Evolutionary conservation across 2,329 filamentous ascomycete species (phyloP).

Genomic region (Sarocladiaceae sp.): DNA sequence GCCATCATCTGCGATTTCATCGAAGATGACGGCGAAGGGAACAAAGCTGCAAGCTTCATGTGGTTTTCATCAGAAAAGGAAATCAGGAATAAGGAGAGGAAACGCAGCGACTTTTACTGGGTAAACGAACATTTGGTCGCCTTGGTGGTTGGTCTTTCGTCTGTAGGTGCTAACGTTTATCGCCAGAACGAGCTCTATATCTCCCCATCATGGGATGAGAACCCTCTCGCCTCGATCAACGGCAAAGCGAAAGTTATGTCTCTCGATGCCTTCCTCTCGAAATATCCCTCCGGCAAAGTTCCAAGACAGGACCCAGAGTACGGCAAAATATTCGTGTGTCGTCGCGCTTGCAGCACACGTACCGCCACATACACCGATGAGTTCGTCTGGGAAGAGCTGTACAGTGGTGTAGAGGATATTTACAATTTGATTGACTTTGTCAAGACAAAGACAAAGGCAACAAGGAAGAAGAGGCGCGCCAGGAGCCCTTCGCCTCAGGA

Average conservation of each 20-base stretch:
- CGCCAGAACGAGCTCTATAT: constrained; percentile 83
- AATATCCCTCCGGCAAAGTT: constrained; percentile 69
- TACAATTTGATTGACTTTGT: constrained; percentile 60
- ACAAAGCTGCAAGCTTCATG: constrained; percentile 74
- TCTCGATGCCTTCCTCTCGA: constrained; percentile 55
- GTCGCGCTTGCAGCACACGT: constrained; percentile 80
- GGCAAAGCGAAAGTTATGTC: constrained; percentile 82
- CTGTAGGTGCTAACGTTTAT: not conserved
- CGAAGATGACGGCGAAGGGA: constrained; percentile 49
- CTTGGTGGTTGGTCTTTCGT: too few species aligned
- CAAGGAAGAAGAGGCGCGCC: constrained; percentile 28
- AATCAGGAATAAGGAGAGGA: constrained; percentile 76
- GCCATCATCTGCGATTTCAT: constrained; percentile 81
- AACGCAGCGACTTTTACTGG: constrained; percentile 69
- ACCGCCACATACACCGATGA: constrained; percentile 89
- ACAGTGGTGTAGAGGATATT: constrained; percentile 58
- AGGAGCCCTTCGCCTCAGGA: constrained; percentile 26
- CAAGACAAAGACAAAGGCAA: constrained; percentile 65
- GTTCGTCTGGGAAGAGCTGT: constrained; percentile 86
- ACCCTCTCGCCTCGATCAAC: constrained; percentile 82
- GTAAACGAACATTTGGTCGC: constrained; percentile 31
- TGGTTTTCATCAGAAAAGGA: constrained; percentile 95
- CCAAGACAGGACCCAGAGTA: constrained; percentile 66
- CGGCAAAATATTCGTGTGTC: constrained; percentile 85
- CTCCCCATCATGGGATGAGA: constrained; percentile 79